Evolutionary conservation across 2,329 filamentous ascomycete species (phyloP), one percentile per base, ranked within the genome.

Genomic region (Xylaria sp.): DNA sequence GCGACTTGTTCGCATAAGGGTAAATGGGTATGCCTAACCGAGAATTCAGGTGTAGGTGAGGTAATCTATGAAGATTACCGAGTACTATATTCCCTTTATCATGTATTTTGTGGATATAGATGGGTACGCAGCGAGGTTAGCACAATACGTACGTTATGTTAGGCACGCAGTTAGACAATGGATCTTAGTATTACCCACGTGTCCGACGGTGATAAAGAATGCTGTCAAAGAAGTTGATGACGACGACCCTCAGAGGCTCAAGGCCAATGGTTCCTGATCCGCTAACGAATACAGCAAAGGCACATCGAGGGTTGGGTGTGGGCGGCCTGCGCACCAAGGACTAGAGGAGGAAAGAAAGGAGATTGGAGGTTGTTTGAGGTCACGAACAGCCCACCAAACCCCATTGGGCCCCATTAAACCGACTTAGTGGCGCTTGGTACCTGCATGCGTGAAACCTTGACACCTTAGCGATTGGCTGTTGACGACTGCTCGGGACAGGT

Each of bases 391-490:
- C 28, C 15, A 50, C 23, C 46, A 12, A 13, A 25, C n/a, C 41
- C 41, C 12, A 46, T 46, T n/a, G 6, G 18, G 6, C 41, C 41
- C 41, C 25, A 54, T 18, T 34, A 13, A n/a, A n/a, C 12, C 34
- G 55, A 50, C 28, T 52, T 15, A 37, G 54, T 59, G 58, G 54
- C 63, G 56, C 58, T 34, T 66, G 66, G 67, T 71, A 71, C 70
- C 70, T 71, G 70, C 70, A 63, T 71, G 44, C 60, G 56, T 66
- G 69, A 69, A 69, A 69, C 69, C 55, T 1, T 20, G 37, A 37
- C 44, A 41, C 51, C 44, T 50, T 46, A 46, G 34, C 55, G 41
- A 69, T 71, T 69, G 66, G 63, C 59, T 69, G 41, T n/a, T 15
- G 41, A 57, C 37, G 44, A 62, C 56, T 52, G 20, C 51, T 52